phyloP scores from a whole-genome alignment of 176 grass and related monocot species.

The Dactylis glomerata region DNA sequence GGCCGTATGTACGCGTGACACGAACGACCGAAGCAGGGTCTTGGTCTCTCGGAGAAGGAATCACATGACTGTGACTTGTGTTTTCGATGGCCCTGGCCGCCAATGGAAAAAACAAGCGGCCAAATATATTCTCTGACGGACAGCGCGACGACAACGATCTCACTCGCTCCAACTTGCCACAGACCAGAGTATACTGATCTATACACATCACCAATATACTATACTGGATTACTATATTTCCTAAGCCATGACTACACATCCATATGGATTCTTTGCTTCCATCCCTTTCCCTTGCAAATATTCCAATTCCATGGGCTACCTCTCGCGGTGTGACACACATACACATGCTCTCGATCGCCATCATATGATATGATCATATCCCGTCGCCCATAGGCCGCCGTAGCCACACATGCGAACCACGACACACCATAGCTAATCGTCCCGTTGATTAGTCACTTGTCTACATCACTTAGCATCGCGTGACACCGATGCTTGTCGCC shows the following conservation, averaged over 20 bases:
- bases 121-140: constrained; percentile 24
- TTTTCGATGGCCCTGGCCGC: neutral
- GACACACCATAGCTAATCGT: neutral
- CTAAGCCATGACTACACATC: neutral
- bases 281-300: constrained; percentile 22
- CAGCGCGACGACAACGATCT: constrained; percentile 32
- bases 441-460: neutral
- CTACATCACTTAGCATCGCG: neutral
- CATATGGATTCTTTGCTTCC: neutral
- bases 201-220: neutral
- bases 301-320: neutral
- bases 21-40: neutral
- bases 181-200: neutral
- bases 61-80: neutral
- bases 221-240: neutral
- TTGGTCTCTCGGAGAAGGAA: neutral
- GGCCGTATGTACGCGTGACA: neutral
- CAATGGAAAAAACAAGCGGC: neutral
- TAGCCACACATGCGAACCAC: neutral
- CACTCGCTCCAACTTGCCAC: constrained; percentile 20
- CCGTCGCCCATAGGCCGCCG: neutral
- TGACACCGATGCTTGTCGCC: neutral
- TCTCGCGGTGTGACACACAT: neutral
- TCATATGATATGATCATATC: neutral
- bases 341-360: neutral